Base-by-base conservation (phyloP, 1,139 yeast species). In the Taphrina deformans region DNA sequence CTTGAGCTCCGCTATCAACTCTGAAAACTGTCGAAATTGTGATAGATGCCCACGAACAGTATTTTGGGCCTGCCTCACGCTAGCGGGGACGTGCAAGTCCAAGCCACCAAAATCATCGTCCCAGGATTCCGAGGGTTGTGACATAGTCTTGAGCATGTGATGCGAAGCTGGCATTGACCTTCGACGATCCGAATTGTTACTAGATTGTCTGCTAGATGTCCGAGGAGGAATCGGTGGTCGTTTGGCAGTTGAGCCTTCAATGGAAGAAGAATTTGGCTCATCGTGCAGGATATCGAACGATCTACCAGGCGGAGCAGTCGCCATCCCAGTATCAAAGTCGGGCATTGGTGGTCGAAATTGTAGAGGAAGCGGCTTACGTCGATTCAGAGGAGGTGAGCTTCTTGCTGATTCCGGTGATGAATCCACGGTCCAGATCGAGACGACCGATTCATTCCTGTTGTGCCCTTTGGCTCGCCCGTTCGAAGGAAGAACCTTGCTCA, bases 101-200 rank as follows among this genome's bases (percentile, higher is more conserved):
- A 27, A 10, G 5, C 24, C 58, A 12, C 48, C 58, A 16, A 53
- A 53, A 38, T 53, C 58, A 38, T 53, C 58, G 46, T 53, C 58
- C 58, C 58, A 53, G 2, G 58, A 53, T 33, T 53, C 58, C 7
- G 46, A 53, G 9, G 55, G 44, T 16, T 21, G 27, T 14, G 44
- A 18, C 27, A 33, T 33, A 7, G 24, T 31, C 18, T 21, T 29
- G 48, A 44, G n/a, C 48, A 44, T 44, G n/a, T 21, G 48, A 21
- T 6, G 48, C 3, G 27, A 31, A 2, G 24, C 44, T 10, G 55
- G 55, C 40, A 31, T 21, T 7, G 53, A 27, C 26, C 14, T 31
- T 5, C 38, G 55, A 4, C 40, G 27, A 2, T 23, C 6, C 18
- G 27, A 12, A 7, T 7, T 16, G 26, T 21, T n/a, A 16, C 44